Conservation (phyloP, 768 basidiomycete species). For the Boletales sp. region DNA sequence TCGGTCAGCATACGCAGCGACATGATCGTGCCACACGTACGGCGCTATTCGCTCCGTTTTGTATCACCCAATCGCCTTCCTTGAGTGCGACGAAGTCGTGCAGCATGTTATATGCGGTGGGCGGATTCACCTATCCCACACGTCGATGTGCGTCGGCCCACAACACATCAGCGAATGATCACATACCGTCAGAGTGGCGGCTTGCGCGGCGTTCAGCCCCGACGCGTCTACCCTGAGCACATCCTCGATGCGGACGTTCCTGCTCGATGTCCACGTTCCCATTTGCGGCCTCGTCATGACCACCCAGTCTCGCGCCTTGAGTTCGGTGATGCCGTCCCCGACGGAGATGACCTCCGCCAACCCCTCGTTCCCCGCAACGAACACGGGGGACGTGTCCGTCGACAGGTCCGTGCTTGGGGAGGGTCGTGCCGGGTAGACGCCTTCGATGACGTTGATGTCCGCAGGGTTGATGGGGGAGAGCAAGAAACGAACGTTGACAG, state of each 20-base stretch:
- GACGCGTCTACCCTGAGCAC: slow-evolving; percentile 56
- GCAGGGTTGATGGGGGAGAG: slow-evolving; percentile 80
- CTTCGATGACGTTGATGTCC: slow-evolving; percentile 78
- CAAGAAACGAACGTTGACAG: slow-evolving; percentile 63
- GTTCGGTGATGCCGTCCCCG: slow-evolving; percentile 47
- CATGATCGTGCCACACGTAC: slow-evolving; percentile 38
- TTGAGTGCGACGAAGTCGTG: slow-evolving; percentile 60
- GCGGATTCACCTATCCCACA: slow-evolving; percentile 63
- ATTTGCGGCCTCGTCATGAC: slow-evolving; percentile 62
- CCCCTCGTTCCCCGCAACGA: slow-evolving; percentile 76
- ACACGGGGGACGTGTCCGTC: slow-evolving; percentile 38
- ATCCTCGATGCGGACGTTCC: slow-evolving; percentile 51
- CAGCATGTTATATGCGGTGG: slow-evolving; percentile 83
- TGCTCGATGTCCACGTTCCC: slow-evolving; percentile 72
- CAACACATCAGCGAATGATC: background rate
- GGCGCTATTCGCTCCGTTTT: slow-evolving; percentile 85
- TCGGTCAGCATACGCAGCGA: background rate
- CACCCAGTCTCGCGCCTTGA: slow-evolving; percentile 68
- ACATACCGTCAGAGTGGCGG: slow-evolving; percentile 72
- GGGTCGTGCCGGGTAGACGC: slow-evolving; percentile 74
- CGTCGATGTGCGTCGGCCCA: background rate
- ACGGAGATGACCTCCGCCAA: slow-evolving; percentile 62
- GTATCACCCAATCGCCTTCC: slow-evolving; percentile 76
- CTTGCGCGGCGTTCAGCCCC: slow-evolving; percentile 55
- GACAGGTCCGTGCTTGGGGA: slow-evolving; percentile 34